Evolutionary conservation across 2,329 filamentous ascomycete species (phyloP).

Genomic region (Lecanicillium sp.): DNA sequence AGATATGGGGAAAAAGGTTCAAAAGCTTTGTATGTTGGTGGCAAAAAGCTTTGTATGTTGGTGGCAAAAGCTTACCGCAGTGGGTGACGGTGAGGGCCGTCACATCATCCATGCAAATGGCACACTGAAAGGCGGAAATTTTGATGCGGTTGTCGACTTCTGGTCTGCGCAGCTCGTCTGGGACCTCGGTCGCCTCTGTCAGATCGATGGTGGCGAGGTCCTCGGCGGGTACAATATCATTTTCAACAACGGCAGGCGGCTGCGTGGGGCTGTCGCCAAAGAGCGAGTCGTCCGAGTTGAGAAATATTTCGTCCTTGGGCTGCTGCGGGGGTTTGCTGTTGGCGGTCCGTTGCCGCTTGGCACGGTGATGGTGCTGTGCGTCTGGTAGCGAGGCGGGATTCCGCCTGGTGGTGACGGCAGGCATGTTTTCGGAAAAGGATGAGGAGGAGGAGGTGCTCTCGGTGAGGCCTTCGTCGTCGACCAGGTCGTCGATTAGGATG

Average conservation of each 20-base stretch:
- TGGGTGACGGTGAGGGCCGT: slow-evolving; percentile 54
- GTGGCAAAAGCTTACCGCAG: slow-evolving; percentile 45
- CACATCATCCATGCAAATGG: slow-evolving; percentile 60
- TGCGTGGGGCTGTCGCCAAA: slow-evolving; percentile 17
- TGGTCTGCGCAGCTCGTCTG: slow-evolving; percentile 33
- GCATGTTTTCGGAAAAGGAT: slow-evolving; percentile 23
- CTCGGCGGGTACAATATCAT: slow-evolving; percentile 7
- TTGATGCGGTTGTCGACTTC: slow-evolving; percentile 42
- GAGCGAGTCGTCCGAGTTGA: slow-evolving; percentile 16
- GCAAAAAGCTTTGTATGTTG: neutral
- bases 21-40: too few species aligned
- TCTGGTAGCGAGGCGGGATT: too few species aligned
- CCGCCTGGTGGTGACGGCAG: slow-evolving; percentile 8
- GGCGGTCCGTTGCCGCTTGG: neutral
- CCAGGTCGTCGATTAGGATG: slow-evolving; percentile 19
- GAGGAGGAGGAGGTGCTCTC: slow-evolving; percentile 19
- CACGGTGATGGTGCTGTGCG: neutral
- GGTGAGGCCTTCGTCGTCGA: slow-evolving; percentile 18
- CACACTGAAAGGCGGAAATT: slow-evolving; percentile 52
- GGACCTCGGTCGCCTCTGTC: slow-evolving; percentile 33
- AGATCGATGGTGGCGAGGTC: slow-evolving; percentile 24
- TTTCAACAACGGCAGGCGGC: slow-evolving; percentile 9
- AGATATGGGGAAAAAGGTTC: too few species aligned
- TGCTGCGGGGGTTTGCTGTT: neutral
- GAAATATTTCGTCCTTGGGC: slow-evolving; percentile 1